Evolutionary conservation across 768 basidiomycete species (phyloP).

Genomic region (Macrolepiota albuminosa): DNA sequence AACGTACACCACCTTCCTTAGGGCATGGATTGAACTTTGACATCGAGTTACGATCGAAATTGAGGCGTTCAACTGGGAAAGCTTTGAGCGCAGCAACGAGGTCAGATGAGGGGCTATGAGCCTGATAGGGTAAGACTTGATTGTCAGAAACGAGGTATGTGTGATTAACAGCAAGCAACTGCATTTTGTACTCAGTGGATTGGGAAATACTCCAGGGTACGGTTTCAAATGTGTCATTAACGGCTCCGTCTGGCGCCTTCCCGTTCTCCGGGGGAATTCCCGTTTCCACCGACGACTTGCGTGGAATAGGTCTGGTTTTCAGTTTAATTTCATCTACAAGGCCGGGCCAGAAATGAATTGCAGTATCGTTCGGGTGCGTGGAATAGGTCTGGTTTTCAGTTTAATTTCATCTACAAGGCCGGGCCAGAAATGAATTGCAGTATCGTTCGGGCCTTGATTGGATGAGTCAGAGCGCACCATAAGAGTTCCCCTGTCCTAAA

Average conservation of each 20-base stretch:
- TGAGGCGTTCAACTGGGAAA: slow-evolving; percentile 37
- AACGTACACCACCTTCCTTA: slow-evolving; percentile 24
- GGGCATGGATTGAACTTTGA: slow-evolving; percentile 52
- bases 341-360: slow-evolving; percentile 73
- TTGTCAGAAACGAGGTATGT: slow-evolving; percentile 46
- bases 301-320: slow-evolving; percentile 37
- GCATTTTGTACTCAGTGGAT: slow-evolving; percentile 60
- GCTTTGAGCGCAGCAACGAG: slow-evolving; percentile 47
- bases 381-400: slow-evolving; percentile 40
- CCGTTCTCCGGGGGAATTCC: slow-evolving; percentile 5
- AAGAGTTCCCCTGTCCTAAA: slow-evolving; percentile 67
- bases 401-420: slow-evolving; percentile 57
- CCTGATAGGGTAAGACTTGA: slow-evolving; percentile 71
- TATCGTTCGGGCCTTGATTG: slow-evolving; percentile 39
- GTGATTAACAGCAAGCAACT: slow-evolving; percentile 55
- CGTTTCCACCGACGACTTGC: slow-evolving; percentile 6
- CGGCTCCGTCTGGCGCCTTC: slow-evolving; percentile 9
- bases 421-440: slow-evolving; percentile 69
- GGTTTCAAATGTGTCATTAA: slow-evolving; percentile 14
- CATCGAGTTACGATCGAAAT: slow-evolving; percentile 36
- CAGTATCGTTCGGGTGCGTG: slow-evolving; percentile 31
- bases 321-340: slow-evolving; percentile 55
- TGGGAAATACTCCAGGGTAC: slow-evolving; percentile 58
- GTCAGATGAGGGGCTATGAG: slow-evolving; percentile 48
- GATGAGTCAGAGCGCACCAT: slow-evolving; percentile 56